Conservation (phyloP, 2,329 filamentous ascomycete genomes). For the Sordariomycetes sp. region DNA sequence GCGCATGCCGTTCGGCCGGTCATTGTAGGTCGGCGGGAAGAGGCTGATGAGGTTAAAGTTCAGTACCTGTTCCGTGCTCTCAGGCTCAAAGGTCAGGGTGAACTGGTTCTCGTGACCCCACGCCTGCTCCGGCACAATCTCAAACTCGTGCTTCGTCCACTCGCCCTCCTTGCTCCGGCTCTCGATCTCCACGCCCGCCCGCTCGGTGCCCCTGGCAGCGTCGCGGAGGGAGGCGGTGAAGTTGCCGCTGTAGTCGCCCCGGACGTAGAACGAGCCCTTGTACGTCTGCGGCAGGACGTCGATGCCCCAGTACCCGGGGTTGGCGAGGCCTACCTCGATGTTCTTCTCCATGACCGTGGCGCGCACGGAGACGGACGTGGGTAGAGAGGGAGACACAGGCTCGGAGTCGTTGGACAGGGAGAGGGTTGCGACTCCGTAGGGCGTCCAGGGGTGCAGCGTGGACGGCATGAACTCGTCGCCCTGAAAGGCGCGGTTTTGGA, state of each 20-base stretch:
- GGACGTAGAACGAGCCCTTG: background rate
- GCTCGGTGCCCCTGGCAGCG: too few relatives aligned
- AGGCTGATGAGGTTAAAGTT: slow-evolving; percentile 4
- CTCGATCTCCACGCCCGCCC: too few relatives aligned
- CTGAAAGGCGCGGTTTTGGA: slow-evolving; percentile 4
- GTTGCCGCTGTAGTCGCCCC: slow-evolving; percentile 1
- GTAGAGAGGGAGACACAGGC: too few relatives aligned
- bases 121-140: too few relatives aligned
- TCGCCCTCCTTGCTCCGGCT: too few relatives aligned
- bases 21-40: slow-evolving; percentile 3
- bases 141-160: too few relatives aligned
- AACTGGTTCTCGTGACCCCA: too few relatives aligned
- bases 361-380: background rate
- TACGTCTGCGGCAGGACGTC: background rate
- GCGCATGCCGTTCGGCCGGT: slow-evolving; percentile 3
- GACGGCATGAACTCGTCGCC: background rate
- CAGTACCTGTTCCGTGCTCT: background rate
- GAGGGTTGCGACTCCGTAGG: too few relatives aligned
- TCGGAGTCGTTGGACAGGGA: too few relatives aligned
- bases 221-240: too few relatives aligned
- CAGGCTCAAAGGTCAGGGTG: too few relatives aligned
- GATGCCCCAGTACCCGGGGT: slow-evolving; percentile 2
- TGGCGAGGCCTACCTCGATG: background rate
- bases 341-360: too few relatives aligned
- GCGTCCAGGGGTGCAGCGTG: slow-evolving; percentile 2